Evolutionary conservation across 441 rosid species (phyloP).

Genomic region (Erodium moschatum): DNA sequence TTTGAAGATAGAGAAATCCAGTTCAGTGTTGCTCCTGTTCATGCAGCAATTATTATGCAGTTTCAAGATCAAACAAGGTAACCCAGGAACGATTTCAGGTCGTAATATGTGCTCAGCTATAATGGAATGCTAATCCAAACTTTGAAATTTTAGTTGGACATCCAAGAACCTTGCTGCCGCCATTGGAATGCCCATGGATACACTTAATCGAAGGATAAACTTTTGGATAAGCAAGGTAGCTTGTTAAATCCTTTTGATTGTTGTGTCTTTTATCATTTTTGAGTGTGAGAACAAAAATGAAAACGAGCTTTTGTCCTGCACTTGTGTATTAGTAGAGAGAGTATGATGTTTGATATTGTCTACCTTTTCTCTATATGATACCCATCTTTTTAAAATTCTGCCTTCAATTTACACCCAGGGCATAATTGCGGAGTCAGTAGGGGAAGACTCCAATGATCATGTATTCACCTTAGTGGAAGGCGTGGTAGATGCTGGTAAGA

Average conservation of each 20-base stretch:
- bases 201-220: conserved; percentile 60
- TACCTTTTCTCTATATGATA: not conserved
- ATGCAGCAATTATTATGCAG: conserved; percentile 87
- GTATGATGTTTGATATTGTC: not conserved
- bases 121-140: conserved; percentile 7
- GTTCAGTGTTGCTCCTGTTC: conserved; percentile 75
- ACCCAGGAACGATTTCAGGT: conserved; percentile 12
- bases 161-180: conserved; percentile 60
- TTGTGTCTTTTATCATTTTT: not conserved
- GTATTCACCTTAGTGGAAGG: conserved; percentile 60
- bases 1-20: conserved; percentile 76
- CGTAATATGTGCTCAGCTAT: not conserved
- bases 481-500: conserved; percentile 49
- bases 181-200: conserved; percentile 62
- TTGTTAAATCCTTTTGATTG: not conserved
- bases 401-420: conserved; percentile 40
- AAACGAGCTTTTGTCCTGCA: too few relatives aligned
- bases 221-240: conserved; percentile 91
- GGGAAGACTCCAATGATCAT: conserved; percentile 32
- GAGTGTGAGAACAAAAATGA: too few relatives aligned
- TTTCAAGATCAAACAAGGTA: conserved; percentile 85
- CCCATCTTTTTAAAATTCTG: not conserved
- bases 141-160: conserved; percentile 55
- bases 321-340: too few relatives aligned
- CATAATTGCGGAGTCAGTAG: conserved; percentile 57